Evolutionary conservation across 768 basidiomycete genomes (phyloP).

Genomic region (Lentinula guzmanii): DNA sequence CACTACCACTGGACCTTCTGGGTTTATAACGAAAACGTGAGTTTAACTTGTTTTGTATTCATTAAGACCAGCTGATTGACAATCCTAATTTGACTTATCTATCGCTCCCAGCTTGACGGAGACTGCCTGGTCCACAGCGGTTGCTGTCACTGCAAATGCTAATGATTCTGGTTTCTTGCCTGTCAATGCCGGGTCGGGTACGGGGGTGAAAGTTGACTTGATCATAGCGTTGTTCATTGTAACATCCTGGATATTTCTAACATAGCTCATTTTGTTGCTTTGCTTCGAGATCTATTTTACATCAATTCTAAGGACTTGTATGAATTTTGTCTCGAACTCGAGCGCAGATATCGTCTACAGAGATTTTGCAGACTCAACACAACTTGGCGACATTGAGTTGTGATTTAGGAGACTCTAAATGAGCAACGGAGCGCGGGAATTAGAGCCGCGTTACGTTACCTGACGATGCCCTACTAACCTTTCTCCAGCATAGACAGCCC

Average conservation of each 20-base stretch:
- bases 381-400: too few species aligned
- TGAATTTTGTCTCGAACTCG: neutral
- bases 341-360: neutral
- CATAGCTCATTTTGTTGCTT: neutral
- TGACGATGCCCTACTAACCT: neutral
- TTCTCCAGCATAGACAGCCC: neutral
- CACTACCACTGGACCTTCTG: constrained; percentile 16
- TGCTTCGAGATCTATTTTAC: too few species aligned
- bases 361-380: too few species aligned
- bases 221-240: neutral
- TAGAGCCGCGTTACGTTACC: neutral
- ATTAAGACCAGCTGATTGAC: neutral
- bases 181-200: constrained; percentile 11
- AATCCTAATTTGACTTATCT: neutral
- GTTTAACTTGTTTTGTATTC: neutral
- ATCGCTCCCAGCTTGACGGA: constrained; percentile 7
- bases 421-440: neutral
- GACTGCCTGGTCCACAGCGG: constrained; percentile 8
- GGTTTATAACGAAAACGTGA: constrained; percentile 16
- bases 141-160: constrained; percentile 9
- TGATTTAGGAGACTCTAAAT: neutral
- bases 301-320: too few species aligned
- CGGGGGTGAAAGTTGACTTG: neutral
- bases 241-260: neutral
- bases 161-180: constrained; percentile 15